Base-by-base conservation (phyloP, 2,329 filamentous ascomycete genomes). In the Cercospora berteroae region DNA sequence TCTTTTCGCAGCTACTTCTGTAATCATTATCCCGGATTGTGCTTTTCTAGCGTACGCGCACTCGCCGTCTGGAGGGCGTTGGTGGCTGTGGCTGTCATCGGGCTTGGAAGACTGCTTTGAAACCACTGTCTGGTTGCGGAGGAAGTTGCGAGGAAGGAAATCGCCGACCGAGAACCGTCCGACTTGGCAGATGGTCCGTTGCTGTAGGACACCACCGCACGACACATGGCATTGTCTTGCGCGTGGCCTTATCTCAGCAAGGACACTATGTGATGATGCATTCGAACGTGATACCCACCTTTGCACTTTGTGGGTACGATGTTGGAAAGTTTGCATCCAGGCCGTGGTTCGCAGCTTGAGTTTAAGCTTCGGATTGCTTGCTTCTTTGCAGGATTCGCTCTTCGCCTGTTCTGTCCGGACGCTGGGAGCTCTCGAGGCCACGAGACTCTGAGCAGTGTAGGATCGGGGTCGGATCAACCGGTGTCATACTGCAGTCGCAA, bases 271-370 rank as follows among this genome's bases (percentile, higher is more conserved):
- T 52, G 48, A 25, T 25, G 12, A 52, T 52, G 48, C 13, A 52
- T 52, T 27, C 20, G 2, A 25, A 16, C 16, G 44, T 7, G 10
- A 5, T 50, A 50, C 18, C 44, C 44, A 25, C 44, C 18, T 50
- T 50, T 23, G 48, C 48, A 23, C 48, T 8, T 23, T 52, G 20
- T 52, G 48, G 23, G 4, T 52, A 12, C 20, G 2, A 52, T 23
- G 55, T 33, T 31, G 55, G 55, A 31, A 31, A 57, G 55, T 36
- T 33, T 57, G 27, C 25, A 33, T 52, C 12, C 48, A 52, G 27
- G 48, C 48, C 48, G 23, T 57, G 55, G 55, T 57, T 57, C 48
- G 48, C 48, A 57, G 55, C 55, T 57, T 57, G 55, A 16, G 29
- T 33, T 33, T 57, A 31, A 58, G 55, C 55, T 33, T 58, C 55